Base-by-base conservation (phyloP, 1,284 basidiomycete genomes). In the Puccinia horiana region DNA sequence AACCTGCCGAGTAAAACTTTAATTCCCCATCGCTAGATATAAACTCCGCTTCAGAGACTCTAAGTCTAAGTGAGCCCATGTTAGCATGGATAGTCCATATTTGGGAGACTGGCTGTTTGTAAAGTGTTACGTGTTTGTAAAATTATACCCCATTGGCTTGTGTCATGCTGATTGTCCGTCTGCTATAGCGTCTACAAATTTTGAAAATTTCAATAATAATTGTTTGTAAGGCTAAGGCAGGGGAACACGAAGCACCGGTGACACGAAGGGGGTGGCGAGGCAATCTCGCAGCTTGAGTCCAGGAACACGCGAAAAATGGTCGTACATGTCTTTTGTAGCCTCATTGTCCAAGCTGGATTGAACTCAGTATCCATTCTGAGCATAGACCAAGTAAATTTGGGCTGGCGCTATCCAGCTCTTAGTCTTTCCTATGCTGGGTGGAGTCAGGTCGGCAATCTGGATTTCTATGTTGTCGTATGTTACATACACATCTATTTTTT, bases 381-480 rank as follows among this genome's bases (percentile, higher is more conserved):
- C 58, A 61, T 20, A 54, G 5, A 54, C 1, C 58, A 61, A 61
- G 26, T 35, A 32, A 35, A 61, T 35, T 35, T 16, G 29, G 58
- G 58, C 58, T 5, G 56, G 26, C 56, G 26, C 56, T 8, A 32
- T 5, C 29, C 58, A 61, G 23, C n/a, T n/a, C n/a, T n/a, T n/a
- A n/a, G n/a, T n/a, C n/a, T n/a, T n/a, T n/a, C n/a, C n/a, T n/a
- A n/a, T n/a, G n/a, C n/a, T n/a, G n/a, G n/a, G n/a, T n/a, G n/a
- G n/a, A n/a, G n/a, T n/a, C n/a, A n/a, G n/a, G n/a, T 65, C 63
- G 63, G 37, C 63, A 65, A 65, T 65, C 63, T 65, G 35, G 37
- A 26, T 11, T 42, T 42, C 4, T n/a, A 63, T 23, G 35, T n/a
- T 54, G 8, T 18, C 6, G 16, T 47, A 47, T n/a, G n/a, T n/a